Conservation (phyloP, 2,329 filamentous ascomycete genomes). For the Cladosporium sphaerospermum region DNA sequence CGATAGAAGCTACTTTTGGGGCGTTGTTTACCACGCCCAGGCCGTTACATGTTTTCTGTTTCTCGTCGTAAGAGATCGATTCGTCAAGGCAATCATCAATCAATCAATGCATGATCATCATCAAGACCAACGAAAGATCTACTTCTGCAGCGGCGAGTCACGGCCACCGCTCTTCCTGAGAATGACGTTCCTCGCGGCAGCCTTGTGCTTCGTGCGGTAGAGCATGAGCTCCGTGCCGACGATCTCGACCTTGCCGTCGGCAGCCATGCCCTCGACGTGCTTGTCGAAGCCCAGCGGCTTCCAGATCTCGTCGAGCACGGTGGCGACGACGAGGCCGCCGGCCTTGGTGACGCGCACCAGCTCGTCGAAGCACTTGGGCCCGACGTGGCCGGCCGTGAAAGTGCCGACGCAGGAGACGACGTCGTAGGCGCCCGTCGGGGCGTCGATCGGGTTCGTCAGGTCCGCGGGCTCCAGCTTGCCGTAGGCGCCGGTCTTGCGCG, state of each 20-base stretch:
- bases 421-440: slow-evolving; percentile 41
- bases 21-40: no score
- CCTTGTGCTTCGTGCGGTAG: slow-evolving; percentile 26
- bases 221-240: slow-evolving; percentile 28
- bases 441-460: slow-evolving; percentile 40
- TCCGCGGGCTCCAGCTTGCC: slow-evolving; percentile 41
- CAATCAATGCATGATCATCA: no score
- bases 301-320: slow-evolving; percentile 48
- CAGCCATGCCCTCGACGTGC: slow-evolving; percentile 33
- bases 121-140: not conserved
- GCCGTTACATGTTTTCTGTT: no score
- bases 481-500: slow-evolving; percentile 45
- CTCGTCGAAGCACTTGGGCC: slow-evolving; percentile 45
- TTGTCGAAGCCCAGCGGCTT: slow-evolving; percentile 42
- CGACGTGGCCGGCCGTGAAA: slow-evolving; percentile 51
- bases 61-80: no score
- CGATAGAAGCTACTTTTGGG: no score
- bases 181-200: slow-evolving; percentile 21
- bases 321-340: slow-evolving; percentile 46
- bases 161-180: slow-evolving; percentile 19
- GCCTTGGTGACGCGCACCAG: slow-evolving; percentile 45
- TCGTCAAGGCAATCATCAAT: no score
- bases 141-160: slow-evolving; percentile 8
- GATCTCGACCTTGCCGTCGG: slow-evolving; percentile 32
- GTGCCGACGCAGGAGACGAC: slow-evolving; percentile 50